phyloP scores from a whole-genome alignment of 306 rosid species.

The Carpinus viminea region DNA sequence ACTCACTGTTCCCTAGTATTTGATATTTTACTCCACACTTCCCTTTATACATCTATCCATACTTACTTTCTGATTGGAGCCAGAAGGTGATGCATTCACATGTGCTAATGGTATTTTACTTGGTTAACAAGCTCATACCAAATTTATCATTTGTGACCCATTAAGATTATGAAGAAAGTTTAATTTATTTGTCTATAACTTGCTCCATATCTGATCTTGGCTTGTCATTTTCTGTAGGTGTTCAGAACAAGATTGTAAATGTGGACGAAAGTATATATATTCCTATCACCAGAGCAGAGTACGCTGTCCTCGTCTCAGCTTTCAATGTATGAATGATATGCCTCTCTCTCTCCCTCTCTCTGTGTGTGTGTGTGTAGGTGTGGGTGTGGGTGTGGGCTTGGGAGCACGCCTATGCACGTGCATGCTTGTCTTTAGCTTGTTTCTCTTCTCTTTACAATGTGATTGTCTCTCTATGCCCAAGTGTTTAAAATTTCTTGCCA shows the following conservation, averaged over 20 bases:
- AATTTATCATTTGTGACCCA: conserved; percentile 7
- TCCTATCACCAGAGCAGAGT: conserved; percentile 84
- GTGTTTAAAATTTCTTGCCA: neutral
- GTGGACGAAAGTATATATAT: conserved; percentile 70
- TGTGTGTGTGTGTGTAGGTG: too few species aligned
- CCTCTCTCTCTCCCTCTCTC: conserved; percentile 11
- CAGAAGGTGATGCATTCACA: neutral
- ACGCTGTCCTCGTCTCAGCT: conserved; percentile 67
- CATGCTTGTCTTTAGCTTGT: neutral
- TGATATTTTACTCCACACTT: neutral
- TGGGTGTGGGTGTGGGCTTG: neutral
- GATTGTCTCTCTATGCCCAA: neutral
- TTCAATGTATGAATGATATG: conserved; percentile 71
- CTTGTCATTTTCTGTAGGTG: conserved; percentile 51
- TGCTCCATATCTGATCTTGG: conserved; percentile 23
- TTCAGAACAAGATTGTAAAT: conserved; percentile 78
- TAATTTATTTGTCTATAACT: neutral
- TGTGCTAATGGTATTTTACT: conserved; percentile 8
- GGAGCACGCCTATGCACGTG: neutral
- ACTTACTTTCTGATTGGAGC: conserved; percentile 2
- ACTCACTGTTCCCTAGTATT: neutral
- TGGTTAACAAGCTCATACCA: neutral
- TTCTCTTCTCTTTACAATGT: neutral
- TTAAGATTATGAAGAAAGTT: conserved; percentile 8
- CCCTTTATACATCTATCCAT: neutral